Conservation (phyloP, 352 stramenopile species). For the Globisporangium acanthophoron region DNA sequence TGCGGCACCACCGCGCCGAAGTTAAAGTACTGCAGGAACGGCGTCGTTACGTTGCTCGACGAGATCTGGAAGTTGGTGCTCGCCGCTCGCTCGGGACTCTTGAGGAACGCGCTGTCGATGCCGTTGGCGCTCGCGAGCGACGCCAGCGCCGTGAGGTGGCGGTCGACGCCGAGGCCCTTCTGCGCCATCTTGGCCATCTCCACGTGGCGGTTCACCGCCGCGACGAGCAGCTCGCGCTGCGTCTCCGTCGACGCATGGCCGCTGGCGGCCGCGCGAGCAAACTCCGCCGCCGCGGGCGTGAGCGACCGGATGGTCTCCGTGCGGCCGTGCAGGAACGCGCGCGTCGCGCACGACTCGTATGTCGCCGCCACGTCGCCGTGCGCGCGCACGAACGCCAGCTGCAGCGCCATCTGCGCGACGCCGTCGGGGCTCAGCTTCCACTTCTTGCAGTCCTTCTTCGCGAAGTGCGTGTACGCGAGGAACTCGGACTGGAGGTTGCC, state of each 20-base stretch:
- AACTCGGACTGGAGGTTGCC: conserved; percentile 73
- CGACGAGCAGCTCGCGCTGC: conserved; percentile 62
- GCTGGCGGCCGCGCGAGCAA: conserved; percentile 54
- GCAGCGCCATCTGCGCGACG: conserved; percentile 89
- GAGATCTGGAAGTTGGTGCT: conserved; percentile 89
- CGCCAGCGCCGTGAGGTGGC: conserved; percentile 79
- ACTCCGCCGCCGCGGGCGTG: conserved; percentile 64
- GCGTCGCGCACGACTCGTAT: conserved; percentile 93
- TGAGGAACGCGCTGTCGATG: conserved; percentile 73
- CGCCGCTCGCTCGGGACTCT: conserved; percentile 62
- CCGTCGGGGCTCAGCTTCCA: conserved; percentile 91
- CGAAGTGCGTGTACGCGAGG: conserved; percentile 84
- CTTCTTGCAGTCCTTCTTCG: conserved; percentile 88
- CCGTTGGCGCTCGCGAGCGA: conserved; percentile 60
- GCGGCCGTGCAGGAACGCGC: conserved; percentile 86
- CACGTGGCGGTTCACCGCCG: conserved; percentile 79
- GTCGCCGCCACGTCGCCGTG: conserved; percentile 75
- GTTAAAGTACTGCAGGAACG: conserved; percentile 87
- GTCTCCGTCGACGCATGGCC: conserved; percentile 26
- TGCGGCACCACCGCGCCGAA: conserved; percentile 86
- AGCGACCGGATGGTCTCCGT: conserved; percentile 91
- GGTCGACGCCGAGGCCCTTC: conserved; percentile 82
- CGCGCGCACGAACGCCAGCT: conserved; percentile 83
- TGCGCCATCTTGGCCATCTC: conserved; percentile 88
- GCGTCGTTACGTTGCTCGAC: conserved; percentile 88